phyloP scores from a whole-genome alignment of 257 asterid species.

The Solanum piurae region DNA sequence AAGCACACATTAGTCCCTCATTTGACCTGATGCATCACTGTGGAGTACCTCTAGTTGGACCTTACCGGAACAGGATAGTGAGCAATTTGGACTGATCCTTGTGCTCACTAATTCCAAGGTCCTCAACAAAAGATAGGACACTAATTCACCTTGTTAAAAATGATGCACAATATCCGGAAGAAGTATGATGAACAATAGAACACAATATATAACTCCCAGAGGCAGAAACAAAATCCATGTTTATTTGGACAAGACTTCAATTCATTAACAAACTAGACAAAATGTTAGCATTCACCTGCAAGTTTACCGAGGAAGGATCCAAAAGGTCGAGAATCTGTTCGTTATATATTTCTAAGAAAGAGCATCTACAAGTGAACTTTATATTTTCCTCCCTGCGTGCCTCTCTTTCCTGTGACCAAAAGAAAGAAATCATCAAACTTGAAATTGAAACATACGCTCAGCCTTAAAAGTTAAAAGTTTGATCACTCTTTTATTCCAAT shows the following conservation, averaged over 20 bases:
- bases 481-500: not conserved
- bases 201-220: not conserved
- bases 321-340: conserved; percentile 92
- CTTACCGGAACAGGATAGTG: not conserved
- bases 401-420: conserved; percentile 63
- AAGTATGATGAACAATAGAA: not conserved
- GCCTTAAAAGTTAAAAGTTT: not conserved
- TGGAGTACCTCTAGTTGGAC: not conserved
- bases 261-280: not conserved
- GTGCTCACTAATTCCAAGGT: not conserved
- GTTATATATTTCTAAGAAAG: conserved; percentile 89
- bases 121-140: not conserved
- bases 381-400: conserved; percentile 85
- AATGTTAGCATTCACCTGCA: conserved; percentile 43
- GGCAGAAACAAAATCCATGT: not conserved
- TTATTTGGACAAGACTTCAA: not conserved
- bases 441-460: not conserved
- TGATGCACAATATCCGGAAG: not conserved
- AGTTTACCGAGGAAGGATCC: conserved; percentile 74
- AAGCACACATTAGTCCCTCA: not conserved
- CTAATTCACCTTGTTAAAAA: not conserved
- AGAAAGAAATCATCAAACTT: not conserved
- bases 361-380: conserved; percentile 73
- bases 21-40: not conserved
- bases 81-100: not conserved